phyloP scores from a whole-genome alignment of 257 asterid genomes.

The Rubia yunnanensis region DNA sequence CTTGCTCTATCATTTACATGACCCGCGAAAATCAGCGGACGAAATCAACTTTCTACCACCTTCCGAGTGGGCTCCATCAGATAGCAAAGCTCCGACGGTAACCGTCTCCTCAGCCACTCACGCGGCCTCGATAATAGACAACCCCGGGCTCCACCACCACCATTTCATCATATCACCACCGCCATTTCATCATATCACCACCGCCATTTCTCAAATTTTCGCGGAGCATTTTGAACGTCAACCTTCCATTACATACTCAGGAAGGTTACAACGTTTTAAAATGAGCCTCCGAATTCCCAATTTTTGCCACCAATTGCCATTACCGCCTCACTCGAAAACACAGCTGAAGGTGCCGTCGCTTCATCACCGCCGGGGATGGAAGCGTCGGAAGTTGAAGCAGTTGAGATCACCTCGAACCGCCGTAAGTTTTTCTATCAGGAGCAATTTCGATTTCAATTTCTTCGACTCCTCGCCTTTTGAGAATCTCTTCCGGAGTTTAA shows the following conservation, averaged over 20 bases:
- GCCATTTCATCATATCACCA: slow-evolving; percentile 6
- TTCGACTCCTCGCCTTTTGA: slow-evolving; percentile 31
- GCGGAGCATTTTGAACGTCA: background rate
- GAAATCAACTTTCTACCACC: background rate
- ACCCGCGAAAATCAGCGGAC: slow-evolving; percentile 4
- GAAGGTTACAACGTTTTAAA: background rate
- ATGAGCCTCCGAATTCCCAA: slow-evolving; percentile 38
- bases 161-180: slow-evolving; percentile 4
- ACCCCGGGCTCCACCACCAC: slow-evolving; percentile 15
- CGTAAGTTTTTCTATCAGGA: slow-evolving; percentile 2
- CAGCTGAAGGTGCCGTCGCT: slow-evolving; percentile 6
- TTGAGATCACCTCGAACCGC: slow-evolving; percentile 20
- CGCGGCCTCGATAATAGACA: background rate
- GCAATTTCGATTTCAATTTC: slow-evolving; percentile 8
- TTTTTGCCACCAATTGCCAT: slow-evolving; percentile 14
- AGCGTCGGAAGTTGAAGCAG: slow-evolving; percentile 41
- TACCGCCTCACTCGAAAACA: slow-evolving; percentile 17
- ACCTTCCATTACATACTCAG: background rate
- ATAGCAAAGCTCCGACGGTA: background rate
- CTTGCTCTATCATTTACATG: background rate
- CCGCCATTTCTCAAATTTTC: background rate
- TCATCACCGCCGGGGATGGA: slow-evolving; percentile 42
- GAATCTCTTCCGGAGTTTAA: slow-evolving; percentile 33
- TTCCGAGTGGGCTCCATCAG: background rate
- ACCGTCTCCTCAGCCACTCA: slow-evolving; percentile 7